Conservation (phyloP, 148 eudicot genomes). For the Silene latifolia region DNA sequence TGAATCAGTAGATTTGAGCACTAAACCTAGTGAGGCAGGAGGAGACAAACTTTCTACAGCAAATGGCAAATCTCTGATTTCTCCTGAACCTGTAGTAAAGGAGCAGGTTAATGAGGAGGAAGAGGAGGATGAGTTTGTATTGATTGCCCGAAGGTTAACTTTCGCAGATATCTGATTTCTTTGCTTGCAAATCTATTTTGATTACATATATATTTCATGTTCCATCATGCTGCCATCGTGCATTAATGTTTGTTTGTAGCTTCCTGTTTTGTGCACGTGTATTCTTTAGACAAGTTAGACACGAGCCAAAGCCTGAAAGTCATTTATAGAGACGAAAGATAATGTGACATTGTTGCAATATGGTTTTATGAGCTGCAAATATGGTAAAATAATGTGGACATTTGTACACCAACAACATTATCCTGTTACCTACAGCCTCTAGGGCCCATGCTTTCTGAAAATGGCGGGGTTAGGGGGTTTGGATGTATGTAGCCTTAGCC, state of each 20-base stretch:
- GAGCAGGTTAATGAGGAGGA: constrained; percentile 58
- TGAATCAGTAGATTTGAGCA: constrained; percentile 25
- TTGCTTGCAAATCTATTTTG: not conserved
- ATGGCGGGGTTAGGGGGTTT: not conserved
- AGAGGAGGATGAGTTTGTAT: constrained; percentile 84
- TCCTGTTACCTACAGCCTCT: not conserved
- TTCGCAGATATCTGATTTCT: not conserved
- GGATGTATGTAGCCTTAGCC: not conserved
- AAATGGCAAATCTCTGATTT: constrained; percentile 35
- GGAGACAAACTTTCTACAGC: constrained; percentile 25
- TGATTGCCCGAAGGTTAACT: constrained; percentile 37
- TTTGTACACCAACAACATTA: not conserved
- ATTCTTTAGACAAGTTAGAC: not conserved
- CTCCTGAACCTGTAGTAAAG: constrained; percentile 26
- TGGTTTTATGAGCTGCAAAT: not conserved
- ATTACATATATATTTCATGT: not conserved
- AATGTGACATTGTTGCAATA: not conserved
- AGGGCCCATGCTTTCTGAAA: not conserved
- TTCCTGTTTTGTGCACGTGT: not conserved
- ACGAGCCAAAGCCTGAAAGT: not conserved
- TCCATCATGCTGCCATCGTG: not conserved
- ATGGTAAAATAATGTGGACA: not conserved
- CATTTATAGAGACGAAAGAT: not conserved
- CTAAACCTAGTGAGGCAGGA: constrained; percentile 33
- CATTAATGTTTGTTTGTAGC: not conserved